Evolutionary conservation across 768 basidiomycete species (phyloP), one percentile per base, ranked within the genome.

Genomic region (Amanita pseudoporphyria): DNA sequence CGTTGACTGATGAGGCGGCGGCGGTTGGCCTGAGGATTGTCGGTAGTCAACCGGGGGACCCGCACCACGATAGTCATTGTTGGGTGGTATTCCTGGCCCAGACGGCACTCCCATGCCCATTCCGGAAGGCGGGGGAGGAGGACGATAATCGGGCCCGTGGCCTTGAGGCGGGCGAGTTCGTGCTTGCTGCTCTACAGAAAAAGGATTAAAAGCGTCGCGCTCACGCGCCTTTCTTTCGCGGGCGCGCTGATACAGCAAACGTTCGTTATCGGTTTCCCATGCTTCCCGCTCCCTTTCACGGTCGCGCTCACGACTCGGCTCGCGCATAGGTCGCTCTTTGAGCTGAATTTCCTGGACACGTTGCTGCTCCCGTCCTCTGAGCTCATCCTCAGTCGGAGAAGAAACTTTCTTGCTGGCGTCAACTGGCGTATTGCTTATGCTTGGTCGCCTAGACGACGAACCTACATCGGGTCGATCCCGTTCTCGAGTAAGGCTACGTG

Each of bases 201-300:
- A 47, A 19, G 33, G 24, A 36, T 24, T 33, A 24, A 37, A 28
- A 9, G 68, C 65, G 36, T 65, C 68, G 10, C 66, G 58, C 12
- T 71, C 67, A 21, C 62, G 61, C 19, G 56, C 57, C 6, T 59
- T 60, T 36, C 52, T 55, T 6, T 57, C 59, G n/a, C 56, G 49
- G 14, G 52, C 50, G 45, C 49, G 52, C 46, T 51, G 52, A 31
- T 52, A 55, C 45, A 51, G 48, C 53, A 47, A 52, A 48, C 53
- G 55, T 37, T 45, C 52, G 45, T 51, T 49, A 31, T 51, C 55
- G 41, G 33, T 54, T 49, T 47, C 32, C 48, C 53, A 61, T 57
- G 42, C 60, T 54, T 56, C n/a, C n/a, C n/a, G n/a, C n/a, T n/a
- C n/a, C n/a, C n/a, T n/a, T n/a, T n/a, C 55, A 9, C 57, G 55